phyloP scores from a whole-genome alignment of 2,329 filamentous ascomycete species.

The Colletotrichum australisinense region DNA sequence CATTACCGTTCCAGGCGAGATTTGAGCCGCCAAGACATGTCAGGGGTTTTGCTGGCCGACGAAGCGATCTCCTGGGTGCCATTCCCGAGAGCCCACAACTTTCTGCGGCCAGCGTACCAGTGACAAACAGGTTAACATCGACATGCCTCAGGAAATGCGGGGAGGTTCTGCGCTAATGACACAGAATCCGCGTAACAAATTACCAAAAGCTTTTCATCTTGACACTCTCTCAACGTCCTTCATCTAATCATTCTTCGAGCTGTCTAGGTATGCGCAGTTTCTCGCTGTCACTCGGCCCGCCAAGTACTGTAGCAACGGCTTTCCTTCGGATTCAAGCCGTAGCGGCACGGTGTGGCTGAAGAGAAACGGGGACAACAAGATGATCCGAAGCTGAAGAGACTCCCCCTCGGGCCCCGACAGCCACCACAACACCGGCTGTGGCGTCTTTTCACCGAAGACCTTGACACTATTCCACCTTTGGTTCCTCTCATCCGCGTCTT shows the following conservation, averaged over 20 bases:
- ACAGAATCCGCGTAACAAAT: not conserved
- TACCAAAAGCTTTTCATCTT: not conserved
- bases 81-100: not conserved
- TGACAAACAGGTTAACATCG: not conserved
- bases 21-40: slow-evolving; percentile 2
- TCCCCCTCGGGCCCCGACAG: not conserved
- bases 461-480: not conserved
- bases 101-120: not conserved
- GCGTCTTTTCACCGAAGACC: not conserved
- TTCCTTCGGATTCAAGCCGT: not conserved
- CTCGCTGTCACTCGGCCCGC: not conserved
- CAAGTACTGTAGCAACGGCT: not conserved
- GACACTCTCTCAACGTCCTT: not conserved
- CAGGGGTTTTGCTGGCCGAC: not conserved
- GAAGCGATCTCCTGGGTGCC: slow-evolving; percentile 1
- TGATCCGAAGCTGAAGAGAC: not conserved
- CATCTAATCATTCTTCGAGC: not conserved
- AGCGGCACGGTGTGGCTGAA: not conserved
- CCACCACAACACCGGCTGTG: not conserved
- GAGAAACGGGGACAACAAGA: not conserved
- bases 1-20: not conserved
- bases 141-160: slow-evolving; percentile 9
- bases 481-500: slow-evolving; percentile 13
- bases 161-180: slow-evolving; percentile 10
- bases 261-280: not conserved